Evolutionary conservation across 352 stramenopile species (phyloP).

Genomic region (Phytopythium oedochilum): DNA sequence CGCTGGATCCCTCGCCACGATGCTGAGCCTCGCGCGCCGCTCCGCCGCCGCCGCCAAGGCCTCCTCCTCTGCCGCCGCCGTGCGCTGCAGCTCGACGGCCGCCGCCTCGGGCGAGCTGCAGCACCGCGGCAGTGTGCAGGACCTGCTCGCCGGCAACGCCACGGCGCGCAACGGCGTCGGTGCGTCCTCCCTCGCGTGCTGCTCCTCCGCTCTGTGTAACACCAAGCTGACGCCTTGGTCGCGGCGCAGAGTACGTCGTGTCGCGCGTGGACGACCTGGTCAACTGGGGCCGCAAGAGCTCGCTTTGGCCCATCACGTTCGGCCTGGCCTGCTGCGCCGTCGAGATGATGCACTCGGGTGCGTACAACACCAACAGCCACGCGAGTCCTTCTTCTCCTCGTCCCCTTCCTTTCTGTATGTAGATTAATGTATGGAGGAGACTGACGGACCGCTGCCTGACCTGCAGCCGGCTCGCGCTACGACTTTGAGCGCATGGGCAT

Average conservation of each 20-base stretch:
- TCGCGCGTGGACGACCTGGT: slow-evolving; percentile 97
- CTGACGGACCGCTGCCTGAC: neutral
- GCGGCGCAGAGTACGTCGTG: slow-evolving; percentile 93
- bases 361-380: slow-evolving; percentile 10
- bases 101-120: slow-evolving; percentile 26
- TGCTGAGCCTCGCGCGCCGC: slow-evolving; percentile 37
- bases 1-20: slow-evolving; percentile 3
- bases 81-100: slow-evolving; percentile 23
- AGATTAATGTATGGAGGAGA: neutral
- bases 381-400: neutral
- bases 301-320: slow-evolving; percentile 99
- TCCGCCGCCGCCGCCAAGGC: slow-evolving; percentile 18
- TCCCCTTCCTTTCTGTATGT: neutral
- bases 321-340: slow-evolving; percentile 99
- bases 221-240: too few relatives aligned
- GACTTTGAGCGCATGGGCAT: slow-evolving; percentile 99
- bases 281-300: slow-evolving; percentile 97
- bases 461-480: slow-evolving; percentile 79
- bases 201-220: neutral
- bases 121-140: slow-evolving; percentile 64
- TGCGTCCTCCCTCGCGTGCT: slow-evolving; percentile 20
- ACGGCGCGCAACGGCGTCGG: slow-evolving; percentile 74
- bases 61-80: slow-evolving; percentile 3
- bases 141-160: slow-evolving; percentile 61
- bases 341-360: slow-evolving; percentile 98